Evolutionary conservation across 768 basidiomycete genomes (phyloP).

Genomic region (Russula virescens): DNA sequence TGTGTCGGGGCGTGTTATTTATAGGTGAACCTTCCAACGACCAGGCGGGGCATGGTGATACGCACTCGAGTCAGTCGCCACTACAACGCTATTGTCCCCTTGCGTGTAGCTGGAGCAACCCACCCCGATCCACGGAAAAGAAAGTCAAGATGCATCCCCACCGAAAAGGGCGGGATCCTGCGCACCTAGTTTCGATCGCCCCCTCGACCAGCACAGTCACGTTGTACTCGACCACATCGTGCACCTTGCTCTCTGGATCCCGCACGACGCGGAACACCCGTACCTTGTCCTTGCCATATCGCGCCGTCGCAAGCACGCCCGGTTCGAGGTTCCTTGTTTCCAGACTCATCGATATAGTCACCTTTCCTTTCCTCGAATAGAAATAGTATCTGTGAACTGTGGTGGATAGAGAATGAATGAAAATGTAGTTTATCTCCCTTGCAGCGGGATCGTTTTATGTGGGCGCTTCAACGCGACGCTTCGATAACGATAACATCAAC

Average conservation of each 20-base stretch:
- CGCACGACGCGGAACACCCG: constrained; percentile 83
- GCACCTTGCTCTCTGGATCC: constrained; percentile 43
- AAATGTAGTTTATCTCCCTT: too few species aligned
- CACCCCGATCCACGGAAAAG: too few species aligned
- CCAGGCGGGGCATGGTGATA: neutral
- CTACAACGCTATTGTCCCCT: constrained; percentile 82
- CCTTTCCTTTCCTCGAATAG: too few species aligned
- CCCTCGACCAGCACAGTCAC: constrained; percentile 80
- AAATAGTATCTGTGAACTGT: neutral
- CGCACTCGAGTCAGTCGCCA: constrained; percentile 78
- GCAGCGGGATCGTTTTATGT: too few species aligned
- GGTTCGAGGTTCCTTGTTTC: neutral
- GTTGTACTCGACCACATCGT: constrained; percentile 80
- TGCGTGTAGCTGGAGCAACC: constrained; percentile 60
- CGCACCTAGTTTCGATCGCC: constrained; percentile 66
- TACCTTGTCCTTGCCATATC: constrained; percentile 87
- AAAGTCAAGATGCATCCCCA: too few species aligned
- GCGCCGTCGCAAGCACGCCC: constrained; percentile 41
- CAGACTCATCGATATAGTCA: neutral
- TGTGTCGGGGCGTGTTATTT: constrained; percentile 6
- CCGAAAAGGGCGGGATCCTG: neutral
- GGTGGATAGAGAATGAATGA: neutral
- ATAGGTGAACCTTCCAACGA: neutral
- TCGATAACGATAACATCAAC: too few species aligned
- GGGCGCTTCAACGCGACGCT: too few species aligned